These are phyloP conservation scores for Gypsophila paniculata DNA, from an alignment of 179 eudicot species.

Conservation along the genomic window DNA sequence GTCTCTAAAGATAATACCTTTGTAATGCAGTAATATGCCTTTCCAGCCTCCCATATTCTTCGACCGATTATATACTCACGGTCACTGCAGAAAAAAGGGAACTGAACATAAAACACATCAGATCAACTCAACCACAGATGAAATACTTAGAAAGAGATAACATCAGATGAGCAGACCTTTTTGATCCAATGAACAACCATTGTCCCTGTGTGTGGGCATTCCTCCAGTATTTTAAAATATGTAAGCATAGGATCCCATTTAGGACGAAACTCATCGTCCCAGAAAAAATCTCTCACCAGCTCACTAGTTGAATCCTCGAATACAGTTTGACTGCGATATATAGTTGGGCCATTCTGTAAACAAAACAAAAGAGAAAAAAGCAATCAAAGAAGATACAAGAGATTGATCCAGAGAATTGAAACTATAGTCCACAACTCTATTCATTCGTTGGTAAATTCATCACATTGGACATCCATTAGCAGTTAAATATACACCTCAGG, in stretches of 20 bases:
- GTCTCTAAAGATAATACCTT: constrained; percentile 47
- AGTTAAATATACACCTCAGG: constrained; percentile 25
- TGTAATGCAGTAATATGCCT: constrained; percentile 69
- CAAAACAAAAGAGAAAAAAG: constrained; percentile 1
- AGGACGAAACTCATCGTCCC: constrained; percentile 93
- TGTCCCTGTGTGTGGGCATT: constrained; percentile 63
- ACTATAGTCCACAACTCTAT: neutral
- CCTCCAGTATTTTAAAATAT: constrained; percentile 68
- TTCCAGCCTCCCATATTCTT: constrained; percentile 93
- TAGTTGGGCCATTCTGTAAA: constrained; percentile 65
- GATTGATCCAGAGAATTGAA: neutral
- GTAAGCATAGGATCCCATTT: constrained; percentile 97
- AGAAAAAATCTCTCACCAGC: constrained; percentile 89
- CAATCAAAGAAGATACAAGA: neutral
- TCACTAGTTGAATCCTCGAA: constrained; percentile 86
- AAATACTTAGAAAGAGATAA: neutral
- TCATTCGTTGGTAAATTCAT: too few relatives aligned
- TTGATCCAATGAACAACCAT: constrained; percentile 85
- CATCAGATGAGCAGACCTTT: constrained; percentile 47
- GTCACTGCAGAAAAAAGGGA: constrained; percentile 98
- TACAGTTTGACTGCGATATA: constrained; percentile 77
- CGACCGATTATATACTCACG: constrained; percentile 88
- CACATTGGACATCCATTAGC: constrained; percentile 1
- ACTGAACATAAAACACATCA: constrained; percentile 40
- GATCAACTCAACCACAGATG: neutral